phyloP scores from a whole-genome alignment of 768 basidiomycete genomes.

The Xerocomellus chrysenteron region DNA sequence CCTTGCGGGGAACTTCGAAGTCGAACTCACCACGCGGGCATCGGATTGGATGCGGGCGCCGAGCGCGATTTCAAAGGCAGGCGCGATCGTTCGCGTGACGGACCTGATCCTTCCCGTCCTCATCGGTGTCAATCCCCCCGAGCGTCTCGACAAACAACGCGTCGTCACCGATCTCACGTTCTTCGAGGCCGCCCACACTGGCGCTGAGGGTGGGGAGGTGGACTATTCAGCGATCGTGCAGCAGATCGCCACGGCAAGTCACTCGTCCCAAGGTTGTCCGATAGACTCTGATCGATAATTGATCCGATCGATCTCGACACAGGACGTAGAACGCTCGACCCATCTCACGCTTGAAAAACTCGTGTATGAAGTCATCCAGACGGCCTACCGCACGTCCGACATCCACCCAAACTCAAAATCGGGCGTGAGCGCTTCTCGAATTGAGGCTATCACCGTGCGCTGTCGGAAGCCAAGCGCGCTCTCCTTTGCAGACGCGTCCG shows the following conservation, averaged over 20 bases:
- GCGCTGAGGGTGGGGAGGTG: slow-evolving; percentile 10
- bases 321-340: slow-evolving; percentile 13
- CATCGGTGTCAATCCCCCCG: slow-evolving; percentile 72
- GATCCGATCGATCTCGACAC: neutral
- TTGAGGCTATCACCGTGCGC: slow-evolving; percentile 47
- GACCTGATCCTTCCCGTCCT: slow-evolving; percentile 50
- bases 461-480: slow-evolving; percentile 73
- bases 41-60: neutral
- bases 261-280: neutral
- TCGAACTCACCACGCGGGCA: slow-evolving; percentile 36
- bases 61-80: neutral
- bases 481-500: slow-evolving; percentile 60
- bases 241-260: slow-evolving; percentile 28
- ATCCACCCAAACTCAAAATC: slow-evolving; percentile 9
- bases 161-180: slow-evolving; percentile 56
- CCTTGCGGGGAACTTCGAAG: slow-evolving; percentile 43
- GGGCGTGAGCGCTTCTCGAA: slow-evolving; percentile 17
- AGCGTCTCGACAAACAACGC: slow-evolving; percentile 62
- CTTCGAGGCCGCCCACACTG: slow-evolving; percentile 29
- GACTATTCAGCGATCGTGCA: slow-evolving; percentile 41
- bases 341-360: slow-evolving; percentile 25
- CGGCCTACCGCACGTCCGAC: slow-evolving; percentile 61
- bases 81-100: slow-evolving; percentile 40
- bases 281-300: neutral
- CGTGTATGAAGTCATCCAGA: slow-evolving; percentile 46